Evolutionary conservation across 2,329 filamentous ascomycete genomes (phyloP).

Genomic region (Aspergillus tamarii): DNA sequence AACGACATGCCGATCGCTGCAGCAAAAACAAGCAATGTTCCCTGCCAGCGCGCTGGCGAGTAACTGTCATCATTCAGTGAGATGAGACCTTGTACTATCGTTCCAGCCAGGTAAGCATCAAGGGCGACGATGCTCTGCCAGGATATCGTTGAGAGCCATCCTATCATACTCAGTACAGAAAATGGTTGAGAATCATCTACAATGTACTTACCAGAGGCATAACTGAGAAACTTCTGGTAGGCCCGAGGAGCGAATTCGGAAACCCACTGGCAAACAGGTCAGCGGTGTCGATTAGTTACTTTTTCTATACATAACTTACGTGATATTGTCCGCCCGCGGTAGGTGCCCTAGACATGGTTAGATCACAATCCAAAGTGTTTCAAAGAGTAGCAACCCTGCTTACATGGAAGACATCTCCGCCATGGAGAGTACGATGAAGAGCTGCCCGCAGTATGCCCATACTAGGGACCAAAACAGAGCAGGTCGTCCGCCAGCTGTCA

Average conservation of each 20-base stretch:
- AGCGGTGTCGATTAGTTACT: neutral
- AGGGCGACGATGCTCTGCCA: slow-evolving; percentile 4
- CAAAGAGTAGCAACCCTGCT: neutral
- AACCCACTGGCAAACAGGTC: slow-evolving; percentile 1
- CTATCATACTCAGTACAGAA: neutral
- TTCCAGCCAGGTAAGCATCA: slow-evolving; percentile 3
- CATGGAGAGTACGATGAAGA: slow-evolving; percentile 2
- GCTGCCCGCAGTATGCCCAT: neutral
- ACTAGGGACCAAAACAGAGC: slow-evolving; percentile 6
- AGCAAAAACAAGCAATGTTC: slow-evolving; percentile 1
- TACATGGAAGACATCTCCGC: slow-evolving; percentile 10
- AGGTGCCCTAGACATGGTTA: slow-evolving; percentile 4
- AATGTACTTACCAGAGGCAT: slow-evolving; percentile 1
- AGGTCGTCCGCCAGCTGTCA: neutral
- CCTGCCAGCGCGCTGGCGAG: slow-evolving; percentile 1
- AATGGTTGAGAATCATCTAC: neutral
- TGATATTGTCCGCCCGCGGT: slow-evolving; percentile 8
- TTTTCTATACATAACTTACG: neutral
- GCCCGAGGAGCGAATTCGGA: slow-evolving; percentile 3
- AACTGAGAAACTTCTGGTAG: slow-evolving; percentile 8
- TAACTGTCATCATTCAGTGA: neutral
- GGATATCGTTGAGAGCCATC: slow-evolving; percentile 4
- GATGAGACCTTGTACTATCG: slow-evolving; percentile 4
- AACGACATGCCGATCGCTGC: neutral
- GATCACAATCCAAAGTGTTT: neutral